Conservation (phyloP, 768 basidiomycete genomes). For the Tulasnella sp. region DNA sequence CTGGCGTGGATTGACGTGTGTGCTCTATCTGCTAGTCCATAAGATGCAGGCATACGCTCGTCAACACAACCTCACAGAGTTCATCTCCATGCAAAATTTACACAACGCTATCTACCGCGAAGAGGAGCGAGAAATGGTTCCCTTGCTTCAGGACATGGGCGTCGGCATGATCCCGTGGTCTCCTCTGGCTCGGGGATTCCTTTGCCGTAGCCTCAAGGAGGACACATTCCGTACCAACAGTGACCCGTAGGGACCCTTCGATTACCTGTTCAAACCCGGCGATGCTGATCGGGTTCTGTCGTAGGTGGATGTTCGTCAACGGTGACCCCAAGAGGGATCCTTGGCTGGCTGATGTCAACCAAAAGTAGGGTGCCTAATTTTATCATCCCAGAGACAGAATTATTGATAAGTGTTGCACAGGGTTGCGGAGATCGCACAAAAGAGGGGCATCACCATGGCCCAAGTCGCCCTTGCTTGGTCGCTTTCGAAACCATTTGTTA, state of each 20-base stretch:
- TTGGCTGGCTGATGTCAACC: constrained; percentile 3
- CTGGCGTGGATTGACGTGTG: not conserved
- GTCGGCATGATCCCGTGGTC: constrained; percentile 35
- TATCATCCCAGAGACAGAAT: not conserved
- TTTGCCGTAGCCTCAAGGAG: constrained; percentile 27
- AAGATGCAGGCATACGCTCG: constrained; percentile 46
- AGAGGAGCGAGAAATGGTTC: constrained; percentile 26
- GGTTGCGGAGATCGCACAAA: constrained; percentile 14
- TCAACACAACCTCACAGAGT: constrained; percentile 18
- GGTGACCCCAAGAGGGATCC: constrained; percentile 18
- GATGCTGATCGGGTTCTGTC: not conserved
- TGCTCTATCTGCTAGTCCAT: constrained; percentile 40
- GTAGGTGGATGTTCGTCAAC: constrained; percentile 1
- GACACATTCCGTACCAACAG: constrained; percentile 3
- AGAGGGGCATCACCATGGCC: constrained; percentile 18
- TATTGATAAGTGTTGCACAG: not conserved
- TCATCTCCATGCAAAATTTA: constrained; percentile 25
- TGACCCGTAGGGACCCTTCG: not conserved
- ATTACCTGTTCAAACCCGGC: too few species aligned
- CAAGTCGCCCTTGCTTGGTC: constrained; percentile 50
- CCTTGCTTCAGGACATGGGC: constrained; percentile 28
- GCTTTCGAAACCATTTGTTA: constrained; percentile 34
- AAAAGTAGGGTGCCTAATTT: not conserved
- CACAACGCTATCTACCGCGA: constrained; percentile 26
- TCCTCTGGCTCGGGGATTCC: constrained; percentile 32